phyloP scores from a whole-genome alignment of 179 eudicot genomes.

The Camellia oleifera region DNA sequence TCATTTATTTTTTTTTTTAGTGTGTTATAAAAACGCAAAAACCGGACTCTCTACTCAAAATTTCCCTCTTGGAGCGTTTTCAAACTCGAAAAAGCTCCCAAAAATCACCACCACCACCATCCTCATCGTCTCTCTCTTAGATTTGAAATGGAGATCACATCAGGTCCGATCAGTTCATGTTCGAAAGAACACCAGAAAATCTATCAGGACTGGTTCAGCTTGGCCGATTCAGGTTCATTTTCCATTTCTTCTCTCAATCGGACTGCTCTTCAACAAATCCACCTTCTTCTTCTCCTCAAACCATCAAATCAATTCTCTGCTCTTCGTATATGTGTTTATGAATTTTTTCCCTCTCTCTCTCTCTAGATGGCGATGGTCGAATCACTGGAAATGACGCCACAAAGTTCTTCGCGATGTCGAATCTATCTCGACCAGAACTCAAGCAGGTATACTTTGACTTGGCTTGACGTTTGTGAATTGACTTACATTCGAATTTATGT shows the following conservation, averaged over 20 bases:
- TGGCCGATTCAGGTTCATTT: slow-evolving; percentile 59
- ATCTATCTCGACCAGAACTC: no score
- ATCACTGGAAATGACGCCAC: no score
- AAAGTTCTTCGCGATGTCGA: no score
- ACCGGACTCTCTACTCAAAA: not conserved
- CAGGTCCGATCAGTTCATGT: slow-evolving; percentile 28
- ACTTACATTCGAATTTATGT: no score
- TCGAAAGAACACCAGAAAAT: slow-evolving; percentile 43
- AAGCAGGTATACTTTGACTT: no score
- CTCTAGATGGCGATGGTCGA: no score
- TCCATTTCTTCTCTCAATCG: not conserved
- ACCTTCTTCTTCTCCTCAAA: not conserved
- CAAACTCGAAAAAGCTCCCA: not conserved
- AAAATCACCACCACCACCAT: not conserved
- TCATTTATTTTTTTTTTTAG: no score
- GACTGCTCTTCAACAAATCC: not conserved
- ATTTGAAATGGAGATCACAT: slow-evolving; percentile 33
- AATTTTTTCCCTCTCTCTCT: no score
- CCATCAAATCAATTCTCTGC: no score
- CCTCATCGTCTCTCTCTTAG: not conserved
- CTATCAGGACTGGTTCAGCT: slow-evolving; percentile 62
- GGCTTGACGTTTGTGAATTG: no score
- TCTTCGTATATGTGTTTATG: no score
- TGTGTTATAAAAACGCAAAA: not conserved
- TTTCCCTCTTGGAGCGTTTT: not conserved